Evolutionary conservation across 352 stramenopile genomes (phyloP).

Genomic region (Phytophthora ohioensis): DNA sequence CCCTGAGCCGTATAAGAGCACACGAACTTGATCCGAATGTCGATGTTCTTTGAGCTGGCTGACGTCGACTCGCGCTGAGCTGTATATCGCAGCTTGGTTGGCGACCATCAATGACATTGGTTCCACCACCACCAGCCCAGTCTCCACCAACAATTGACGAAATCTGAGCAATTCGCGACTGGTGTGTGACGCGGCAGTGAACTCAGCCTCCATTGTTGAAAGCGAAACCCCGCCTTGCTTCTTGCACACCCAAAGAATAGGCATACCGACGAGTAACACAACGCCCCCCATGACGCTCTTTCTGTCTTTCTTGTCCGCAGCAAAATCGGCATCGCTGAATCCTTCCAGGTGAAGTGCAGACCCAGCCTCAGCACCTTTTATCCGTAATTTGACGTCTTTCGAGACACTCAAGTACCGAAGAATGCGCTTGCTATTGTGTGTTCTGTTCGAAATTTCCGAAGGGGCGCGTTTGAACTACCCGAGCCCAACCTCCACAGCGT

Average conservation of each 20-base stretch:
- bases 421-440: too few species aligned
- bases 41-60: too few species aligned
- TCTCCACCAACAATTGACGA: neutral
- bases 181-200: neutral
- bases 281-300: neutral
- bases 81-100: conserved; percentile 8
- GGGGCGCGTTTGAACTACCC: too few species aligned
- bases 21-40: neutral
- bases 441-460: too few species aligned
- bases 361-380: neutral
- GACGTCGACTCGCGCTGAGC: neutral
- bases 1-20: neutral
- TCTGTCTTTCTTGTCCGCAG: neutral
- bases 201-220: neutral
- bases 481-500: too few species aligned
- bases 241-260: neutral
- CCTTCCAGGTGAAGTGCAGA: neutral
- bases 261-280: neutral
- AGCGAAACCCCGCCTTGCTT: neutral
- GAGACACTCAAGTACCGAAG: neutral
- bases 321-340: neutral
- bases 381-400: neutral
- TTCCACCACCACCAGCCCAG: neutral
- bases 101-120: neutral
- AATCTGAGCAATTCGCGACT: neutral